Percentiles rank a stretch among this genome's conserved stretches.
These are phyloP conservation scores for Erythrophleum fordii DNA, from an alignment of 306 rosid species.

Conservation along the genomic window DNA sequence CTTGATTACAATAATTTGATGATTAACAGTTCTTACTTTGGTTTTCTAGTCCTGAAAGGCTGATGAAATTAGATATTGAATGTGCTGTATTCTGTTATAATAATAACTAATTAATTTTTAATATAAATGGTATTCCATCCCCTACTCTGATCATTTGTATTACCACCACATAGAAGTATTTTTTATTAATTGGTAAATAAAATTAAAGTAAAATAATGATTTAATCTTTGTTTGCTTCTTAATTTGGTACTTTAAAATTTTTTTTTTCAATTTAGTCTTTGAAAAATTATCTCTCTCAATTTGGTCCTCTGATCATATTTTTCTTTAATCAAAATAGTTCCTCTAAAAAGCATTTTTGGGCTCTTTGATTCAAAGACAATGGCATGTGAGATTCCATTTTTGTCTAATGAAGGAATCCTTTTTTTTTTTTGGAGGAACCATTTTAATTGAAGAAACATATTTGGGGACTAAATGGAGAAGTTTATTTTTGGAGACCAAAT, in stretches of 20 bases:
- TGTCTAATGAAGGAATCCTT: too few species aligned
- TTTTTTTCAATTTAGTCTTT: background rate
- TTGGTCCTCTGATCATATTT: background rate
- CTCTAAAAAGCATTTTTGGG: background rate
- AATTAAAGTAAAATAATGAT: background rate
- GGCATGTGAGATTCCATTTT: too few species aligned
- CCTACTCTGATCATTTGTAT: background rate
- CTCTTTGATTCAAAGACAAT: too few species aligned
- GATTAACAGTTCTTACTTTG: background rate
- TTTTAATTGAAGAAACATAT: too few species aligned
- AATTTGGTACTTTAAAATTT: background rate
- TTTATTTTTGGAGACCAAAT: too few species aligned
- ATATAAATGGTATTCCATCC: background rate
- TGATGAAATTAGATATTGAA: background rate
- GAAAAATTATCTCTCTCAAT: background rate
- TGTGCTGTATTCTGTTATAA: background rate
- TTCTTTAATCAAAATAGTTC: background rate
- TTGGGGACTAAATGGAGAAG: too few species aligned
- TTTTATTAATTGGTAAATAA: too few species aligned
- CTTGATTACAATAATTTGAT: background rate
- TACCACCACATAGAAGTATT: too few species aligned
- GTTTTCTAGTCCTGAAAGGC: background rate
- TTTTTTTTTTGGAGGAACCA: too few species aligned
- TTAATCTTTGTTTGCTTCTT: background rate
- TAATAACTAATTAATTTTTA: background rate